Base-by-base conservation (phyloP, 495 filamentous ascomycete genomes). In the Bathelium albidoporum region DNA sequence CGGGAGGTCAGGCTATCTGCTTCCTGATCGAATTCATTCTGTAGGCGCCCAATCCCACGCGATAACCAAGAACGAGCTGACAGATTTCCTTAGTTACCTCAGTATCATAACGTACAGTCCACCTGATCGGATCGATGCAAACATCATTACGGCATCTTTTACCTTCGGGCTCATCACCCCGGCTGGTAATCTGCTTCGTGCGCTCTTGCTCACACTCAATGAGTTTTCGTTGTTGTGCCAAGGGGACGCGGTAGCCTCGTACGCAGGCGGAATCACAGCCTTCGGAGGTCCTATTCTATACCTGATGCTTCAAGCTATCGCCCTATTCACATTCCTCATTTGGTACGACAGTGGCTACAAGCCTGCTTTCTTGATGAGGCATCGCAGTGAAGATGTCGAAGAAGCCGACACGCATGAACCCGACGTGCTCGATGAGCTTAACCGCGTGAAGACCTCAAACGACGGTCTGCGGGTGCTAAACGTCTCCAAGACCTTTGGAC, bases 281-380 rank as follows among this genome's bases (percentile, higher is more conserved):
- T 96, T 89, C 70, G 90, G 90, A 53, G 86, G 86, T 0, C 88
- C 90, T 2, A 90, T 95, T 59, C 71, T 88, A 2, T 91, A 92
- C 66, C 79, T 94, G 18, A 80, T 90, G 53, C 32, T 85, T 0
- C 90, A 95, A 69, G 81, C 81, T 0, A 68, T 88, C 26, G 34
- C 87, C 29, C 78, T 92, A 2, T 89, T 91, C 66, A 72, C 74
- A 2, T 66, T 89, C 29, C 79, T 94, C 1, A 72, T 95, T 28
- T 89, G 86, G 81, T 78, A 82, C 63, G 91, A 95, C 65, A 82
- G 82, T 59, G 89, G 85, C 24, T 82, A 80, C 34, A 77, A 78
- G 18, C 76, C 78, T 59, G 80, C 74, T 12, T 74, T 77, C 67
- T 73, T 83, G 62, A 71, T 45, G 11, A 64, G 62, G 39, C 64